phyloP scores from a whole-genome alignment of 2,329 filamentous ascomycete genomes.

The Pseudopyricularia cyperi region DNA sequence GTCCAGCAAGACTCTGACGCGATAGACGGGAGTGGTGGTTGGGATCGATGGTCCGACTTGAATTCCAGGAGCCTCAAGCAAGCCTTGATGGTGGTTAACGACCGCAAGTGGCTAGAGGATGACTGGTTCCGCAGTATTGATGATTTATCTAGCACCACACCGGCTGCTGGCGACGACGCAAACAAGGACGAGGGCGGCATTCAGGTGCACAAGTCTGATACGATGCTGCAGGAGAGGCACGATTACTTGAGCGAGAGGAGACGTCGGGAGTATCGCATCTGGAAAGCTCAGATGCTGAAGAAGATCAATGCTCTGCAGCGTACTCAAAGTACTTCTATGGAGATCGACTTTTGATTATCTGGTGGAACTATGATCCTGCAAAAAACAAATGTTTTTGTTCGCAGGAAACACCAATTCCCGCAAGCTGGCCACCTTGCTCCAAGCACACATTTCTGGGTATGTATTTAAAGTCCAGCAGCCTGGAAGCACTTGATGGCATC shows the following conservation, averaged over 20 bases:
- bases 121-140: slow-evolving; percentile 52
- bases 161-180: slow-evolving; percentile 11
- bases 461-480: slow-evolving; percentile 2
- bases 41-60: slow-evolving; percentile 38
- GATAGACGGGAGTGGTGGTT: slow-evolving; percentile 10
- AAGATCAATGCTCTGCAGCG: slow-evolving; percentile 26
- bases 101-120: slow-evolving; percentile 40
- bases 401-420: too few relatives aligned
- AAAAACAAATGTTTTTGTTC: too few relatives aligned
- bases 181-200: slow-evolving; percentile 10
- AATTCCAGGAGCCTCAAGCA: slow-evolving; percentile 43
- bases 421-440: not conserved
- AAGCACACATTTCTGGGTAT: not conserved
- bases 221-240: slow-evolving; percentile 65
- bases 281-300: slow-evolving; percentile 48
- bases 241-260: slow-evolving; percentile 57
- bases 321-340: slow-evolving; percentile 4
- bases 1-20: not conserved
- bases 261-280: slow-evolving; percentile 45
- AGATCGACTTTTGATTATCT: slow-evolving; percentile 6
- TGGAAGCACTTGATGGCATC: slow-evolving; percentile 55
- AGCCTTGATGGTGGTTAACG: slow-evolving; percentile 46
- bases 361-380: not conserved
- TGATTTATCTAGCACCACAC: slow-evolving; percentile 31
- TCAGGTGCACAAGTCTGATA: slow-evolving; percentile 39